A percentile compares a stretch with the other conserved stretches of the same genome.
phyloP scores from a whole-genome alignment of 805 yeast genomes.

The Candida cerambycidarum region DNA sequence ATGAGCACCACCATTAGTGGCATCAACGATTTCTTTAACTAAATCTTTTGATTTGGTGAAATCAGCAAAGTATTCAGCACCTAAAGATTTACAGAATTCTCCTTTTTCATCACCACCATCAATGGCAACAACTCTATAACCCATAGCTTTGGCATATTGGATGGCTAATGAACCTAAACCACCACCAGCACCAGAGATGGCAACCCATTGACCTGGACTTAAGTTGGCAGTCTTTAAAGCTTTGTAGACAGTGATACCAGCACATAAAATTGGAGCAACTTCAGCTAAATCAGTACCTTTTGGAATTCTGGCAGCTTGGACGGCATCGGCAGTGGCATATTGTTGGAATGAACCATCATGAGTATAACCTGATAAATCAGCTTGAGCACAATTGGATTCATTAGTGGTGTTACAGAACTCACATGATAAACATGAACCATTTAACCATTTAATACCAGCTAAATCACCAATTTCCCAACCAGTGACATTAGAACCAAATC shows the following conservation, averaged over 20 bases:
- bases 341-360: conserved; percentile 72
- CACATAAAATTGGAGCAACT: conserved; percentile 65
- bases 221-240: conserved; percentile 60
- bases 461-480: conserved; percentile 45
- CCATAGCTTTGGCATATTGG: conserved; percentile 77
- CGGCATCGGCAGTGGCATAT: conserved; percentile 64
- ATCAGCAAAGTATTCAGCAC: conserved; percentile 65
- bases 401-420: conserved; percentile 41
- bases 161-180: conserved; percentile 76
- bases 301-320: conserved; percentile 62
- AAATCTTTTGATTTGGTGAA: conserved; percentile 52
- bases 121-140: conserved; percentile 63
- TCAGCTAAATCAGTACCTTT: conserved; percentile 53
- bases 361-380: conserved; percentile 72
- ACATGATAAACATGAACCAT: conserved; percentile 44
- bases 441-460: conserved; percentile 49
- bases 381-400: conserved; percentile 59
- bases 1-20: conserved; percentile 63
- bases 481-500: conserved; percentile 39
- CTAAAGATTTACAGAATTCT: conserved; percentile 52
- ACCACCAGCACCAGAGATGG: conserved; percentile 79
- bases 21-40: conserved; percentile 42
- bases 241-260: conserved; percentile 68
- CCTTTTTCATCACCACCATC: conserved; percentile 76
- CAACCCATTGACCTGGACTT: conserved; percentile 69